Evolutionary conservation across 345 rosid genomes (phyloP).

Genomic region (Hypericum perforatum): DNA sequence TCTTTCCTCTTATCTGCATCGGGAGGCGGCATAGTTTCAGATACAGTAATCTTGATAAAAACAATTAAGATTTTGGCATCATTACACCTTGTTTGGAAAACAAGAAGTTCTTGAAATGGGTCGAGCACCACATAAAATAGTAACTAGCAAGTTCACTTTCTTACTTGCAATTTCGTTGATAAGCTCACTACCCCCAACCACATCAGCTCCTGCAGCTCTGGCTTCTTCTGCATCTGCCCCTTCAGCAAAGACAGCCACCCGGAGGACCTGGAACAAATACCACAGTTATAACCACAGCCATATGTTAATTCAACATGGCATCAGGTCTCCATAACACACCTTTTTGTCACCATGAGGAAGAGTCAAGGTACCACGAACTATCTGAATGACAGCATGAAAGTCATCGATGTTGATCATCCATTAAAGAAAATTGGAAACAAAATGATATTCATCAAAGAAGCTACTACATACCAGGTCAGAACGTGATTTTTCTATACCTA

Average conservation of each 20-base stretch:
- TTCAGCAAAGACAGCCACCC: constrained; percentile 85
- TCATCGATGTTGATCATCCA: not conserved
- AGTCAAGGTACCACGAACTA: constrained; percentile 79
- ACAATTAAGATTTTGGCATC: too few relatives aligned
- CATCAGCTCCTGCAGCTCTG: constrained; percentile 91
- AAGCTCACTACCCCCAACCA: constrained; percentile 83
- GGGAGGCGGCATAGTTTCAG: too few relatives aligned
- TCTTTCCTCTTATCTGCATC: too few relatives aligned
- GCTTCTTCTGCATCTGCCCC: constrained; percentile 97
- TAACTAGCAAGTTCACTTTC: constrained; percentile 6
- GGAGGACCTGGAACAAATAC: constrained; percentile 55
- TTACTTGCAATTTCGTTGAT: constrained; percentile 76
- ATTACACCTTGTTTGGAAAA: too few relatives aligned
- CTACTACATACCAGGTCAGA: constrained; percentile 56
- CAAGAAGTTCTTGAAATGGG: not conserved
- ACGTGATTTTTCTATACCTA: constrained; percentile 65
- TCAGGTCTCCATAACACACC: constrained; percentile 33
- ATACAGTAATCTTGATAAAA: too few relatives aligned
- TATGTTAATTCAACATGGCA: not conserved
- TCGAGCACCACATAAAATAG: not conserved
- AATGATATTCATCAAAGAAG: not conserved
- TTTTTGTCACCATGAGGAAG: constrained; percentile 82
- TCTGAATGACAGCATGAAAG: constrained; percentile 38
- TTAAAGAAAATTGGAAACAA: not conserved
- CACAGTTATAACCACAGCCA: not conserved